These are phyloP conservation scores for Penstemon newberryi DNA, from an alignment of 257 asterid species.

Conservation along the genomic window DNA sequence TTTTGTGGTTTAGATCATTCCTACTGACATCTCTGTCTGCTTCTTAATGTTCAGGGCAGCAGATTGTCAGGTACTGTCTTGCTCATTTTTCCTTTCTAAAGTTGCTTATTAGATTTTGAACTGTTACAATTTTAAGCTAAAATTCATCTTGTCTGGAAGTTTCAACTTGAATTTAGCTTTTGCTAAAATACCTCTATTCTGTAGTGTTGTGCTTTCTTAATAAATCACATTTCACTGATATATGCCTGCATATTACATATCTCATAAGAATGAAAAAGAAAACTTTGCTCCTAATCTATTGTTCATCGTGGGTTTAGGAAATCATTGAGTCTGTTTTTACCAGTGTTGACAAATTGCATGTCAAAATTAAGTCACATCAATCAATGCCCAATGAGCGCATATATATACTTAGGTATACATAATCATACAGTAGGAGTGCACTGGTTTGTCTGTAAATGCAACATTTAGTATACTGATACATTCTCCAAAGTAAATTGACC, in stretches of 20 bases:
- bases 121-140: background rate
- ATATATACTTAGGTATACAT: background rate
- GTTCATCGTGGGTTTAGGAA: background rate
- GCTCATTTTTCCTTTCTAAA: constrained; percentile 2
- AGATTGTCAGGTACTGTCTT: constrained; percentile 67
- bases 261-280: background rate
- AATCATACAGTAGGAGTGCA: background rate
- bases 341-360: background rate
- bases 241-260: too few relatives aligned
- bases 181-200: background rate
- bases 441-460: background rate
- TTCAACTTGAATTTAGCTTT: constrained; percentile 7
- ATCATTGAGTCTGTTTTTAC: background rate
- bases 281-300: background rate
- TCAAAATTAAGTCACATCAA: background rate
- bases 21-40: constrained; percentile 35
- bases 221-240: too few relatives aligned
- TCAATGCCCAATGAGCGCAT: background rate
- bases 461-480: background rate
- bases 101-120: constrained; percentile 10
- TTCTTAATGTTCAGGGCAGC: constrained; percentile 71
- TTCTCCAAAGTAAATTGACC: background rate
- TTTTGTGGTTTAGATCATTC: constrained; percentile 16
- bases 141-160: constrained; percentile 15
- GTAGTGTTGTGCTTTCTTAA: too few relatives aligned